Evolutionary conservation across 1,139 yeast species (phyloP).

Genomic region (Blastobotrys aristatus): DNA sequence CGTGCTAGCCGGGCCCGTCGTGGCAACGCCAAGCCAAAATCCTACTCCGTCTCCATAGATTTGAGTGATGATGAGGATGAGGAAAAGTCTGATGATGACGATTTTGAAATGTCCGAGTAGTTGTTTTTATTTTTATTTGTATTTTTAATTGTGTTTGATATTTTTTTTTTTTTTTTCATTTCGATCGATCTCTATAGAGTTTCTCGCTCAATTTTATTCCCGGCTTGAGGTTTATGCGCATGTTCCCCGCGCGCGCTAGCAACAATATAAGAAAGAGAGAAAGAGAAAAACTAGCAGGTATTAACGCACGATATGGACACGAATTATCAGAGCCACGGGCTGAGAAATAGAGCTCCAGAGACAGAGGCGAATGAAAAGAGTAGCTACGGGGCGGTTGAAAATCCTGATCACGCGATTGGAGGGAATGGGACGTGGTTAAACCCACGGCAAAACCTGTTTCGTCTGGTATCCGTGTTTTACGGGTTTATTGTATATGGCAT

Average conservation of each 20-base stretch:
- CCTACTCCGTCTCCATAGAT: conserved; percentile 11
- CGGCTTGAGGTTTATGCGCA: too few relatives aligned
- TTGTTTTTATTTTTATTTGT: neutral
- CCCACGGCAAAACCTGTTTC: conserved; percentile 10
- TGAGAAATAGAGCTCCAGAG: too few relatives aligned
- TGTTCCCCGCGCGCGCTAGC: too few relatives aligned
- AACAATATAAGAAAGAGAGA: too few relatives aligned
- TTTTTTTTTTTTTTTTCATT: neutral
- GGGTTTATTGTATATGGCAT: conserved; percentile 19
- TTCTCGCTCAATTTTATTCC: too few relatives aligned
- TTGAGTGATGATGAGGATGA: conserved; percentile 16
- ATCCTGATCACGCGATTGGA: too few relatives aligned
- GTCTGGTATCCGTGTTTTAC: conserved; percentile 14
- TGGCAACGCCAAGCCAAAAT: conserved; percentile 7
- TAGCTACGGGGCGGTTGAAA: too few relatives aligned
- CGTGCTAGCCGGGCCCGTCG: conserved; percentile 10
- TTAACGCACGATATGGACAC: too few relatives aligned
- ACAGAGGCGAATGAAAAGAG: too few relatives aligned
- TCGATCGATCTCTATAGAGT: too few relatives aligned
- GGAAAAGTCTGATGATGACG: conserved; percentile 6
- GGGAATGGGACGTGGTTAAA: conserved; percentile 1
- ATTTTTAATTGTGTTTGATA: neutral
- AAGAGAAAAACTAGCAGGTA: too few relatives aligned
- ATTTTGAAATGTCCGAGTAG: neutral
- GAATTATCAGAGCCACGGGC: too few relatives aligned